These are phyloP conservation scores for Suillus ampliporus DNA, from an alignment of 768 basidiomycete genomes.

Conservation along the genomic window DNA sequence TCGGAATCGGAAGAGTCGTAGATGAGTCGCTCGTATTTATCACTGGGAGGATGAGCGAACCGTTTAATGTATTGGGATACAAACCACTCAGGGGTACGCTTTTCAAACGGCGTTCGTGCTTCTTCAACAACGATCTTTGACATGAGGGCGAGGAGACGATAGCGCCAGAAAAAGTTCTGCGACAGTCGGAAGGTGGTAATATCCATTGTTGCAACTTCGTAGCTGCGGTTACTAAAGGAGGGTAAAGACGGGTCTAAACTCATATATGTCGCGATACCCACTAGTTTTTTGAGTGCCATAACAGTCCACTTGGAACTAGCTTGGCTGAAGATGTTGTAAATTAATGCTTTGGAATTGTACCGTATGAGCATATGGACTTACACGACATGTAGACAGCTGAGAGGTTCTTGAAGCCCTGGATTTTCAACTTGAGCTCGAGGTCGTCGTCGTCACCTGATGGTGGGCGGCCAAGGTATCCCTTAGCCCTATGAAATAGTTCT, in stretches of 20 bases:
- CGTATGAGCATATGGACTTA: conserved; percentile 21
- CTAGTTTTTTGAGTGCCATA: conserved; percentile 37
- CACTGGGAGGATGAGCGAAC: conserved; percentile 32
- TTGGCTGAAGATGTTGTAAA: conserved; percentile 25
- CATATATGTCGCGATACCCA: conserved; percentile 18
- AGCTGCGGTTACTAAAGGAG: conserved; percentile 45
- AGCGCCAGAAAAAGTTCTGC: conserved; percentile 57
- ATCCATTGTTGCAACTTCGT: conserved; percentile 53
- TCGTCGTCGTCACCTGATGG: conserved; percentile 18
- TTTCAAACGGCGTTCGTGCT: conserved; percentile 37
- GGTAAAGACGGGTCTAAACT: conserved; percentile 11
- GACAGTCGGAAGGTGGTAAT: conserved; percentile 47
- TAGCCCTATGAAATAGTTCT: conserved; percentile 37
- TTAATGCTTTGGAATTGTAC: background rate
- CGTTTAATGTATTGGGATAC: conserved; percentile 46
- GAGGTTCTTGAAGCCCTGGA: conserved; percentile 48
- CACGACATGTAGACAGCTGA: conserved; percentile 48
- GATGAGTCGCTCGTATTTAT: conserved; percentile 41
- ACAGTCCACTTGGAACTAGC: conserved; percentile 35
- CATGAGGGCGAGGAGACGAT: conserved; percentile 53
- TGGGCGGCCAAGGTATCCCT: conserved; percentile 5
- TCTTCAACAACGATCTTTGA: conserved; percentile 45
- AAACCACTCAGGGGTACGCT: conserved; percentile 57
- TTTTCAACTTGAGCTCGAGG: conserved; percentile 41
- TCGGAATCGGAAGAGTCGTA: conserved; percentile 32